Evolutionary conservation across 495 filamentous ascomycete species (phyloP).

Genomic region (Letharia columbiana): DNA sequence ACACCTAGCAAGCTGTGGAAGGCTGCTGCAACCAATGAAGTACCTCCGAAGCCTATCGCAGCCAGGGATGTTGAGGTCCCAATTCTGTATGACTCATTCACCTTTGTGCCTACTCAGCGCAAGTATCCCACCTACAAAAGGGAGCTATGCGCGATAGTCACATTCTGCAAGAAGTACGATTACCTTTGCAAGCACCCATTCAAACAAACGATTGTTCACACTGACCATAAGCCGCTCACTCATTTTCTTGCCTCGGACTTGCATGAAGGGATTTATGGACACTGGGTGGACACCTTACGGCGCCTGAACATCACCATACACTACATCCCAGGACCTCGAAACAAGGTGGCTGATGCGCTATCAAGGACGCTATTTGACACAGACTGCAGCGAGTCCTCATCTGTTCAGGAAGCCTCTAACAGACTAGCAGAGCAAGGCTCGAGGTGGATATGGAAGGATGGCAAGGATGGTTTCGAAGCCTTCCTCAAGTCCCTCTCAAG

Average conservation of each 20-base stretch:
- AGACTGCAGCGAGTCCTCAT: too few relatives aligned
- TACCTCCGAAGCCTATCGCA: too few relatives aligned
- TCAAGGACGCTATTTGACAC: background rate
- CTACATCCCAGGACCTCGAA: background rate
- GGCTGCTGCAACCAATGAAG: too few relatives aligned
- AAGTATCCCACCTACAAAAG: conserved; percentile 14
- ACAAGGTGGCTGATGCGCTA: conserved; percentile 4
- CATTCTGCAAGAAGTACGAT: conserved; percentile 8
- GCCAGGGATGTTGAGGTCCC: too few relatives aligned
- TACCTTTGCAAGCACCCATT: conserved; percentile 14
- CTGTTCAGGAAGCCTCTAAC: too few relatives aligned
- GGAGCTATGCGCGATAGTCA: background rate
- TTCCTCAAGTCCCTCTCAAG: background rate
- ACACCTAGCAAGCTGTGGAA: too few relatives aligned
- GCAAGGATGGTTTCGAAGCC: background rate
- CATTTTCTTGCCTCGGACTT: background rate
- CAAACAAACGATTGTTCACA: background rate
- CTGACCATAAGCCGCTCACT: background rate
- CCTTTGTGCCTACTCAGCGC: background rate
- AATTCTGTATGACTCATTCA: conserved; percentile 5
- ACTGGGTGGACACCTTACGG: background rate
- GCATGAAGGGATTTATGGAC: background rate
- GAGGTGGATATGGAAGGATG: background rate
- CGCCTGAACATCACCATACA: background rate
- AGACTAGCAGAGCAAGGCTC: background rate